phyloP scores from a whole-genome alignment of 495 filamentous ascomycete species.

The Daldinia vernicosa region DNA sequence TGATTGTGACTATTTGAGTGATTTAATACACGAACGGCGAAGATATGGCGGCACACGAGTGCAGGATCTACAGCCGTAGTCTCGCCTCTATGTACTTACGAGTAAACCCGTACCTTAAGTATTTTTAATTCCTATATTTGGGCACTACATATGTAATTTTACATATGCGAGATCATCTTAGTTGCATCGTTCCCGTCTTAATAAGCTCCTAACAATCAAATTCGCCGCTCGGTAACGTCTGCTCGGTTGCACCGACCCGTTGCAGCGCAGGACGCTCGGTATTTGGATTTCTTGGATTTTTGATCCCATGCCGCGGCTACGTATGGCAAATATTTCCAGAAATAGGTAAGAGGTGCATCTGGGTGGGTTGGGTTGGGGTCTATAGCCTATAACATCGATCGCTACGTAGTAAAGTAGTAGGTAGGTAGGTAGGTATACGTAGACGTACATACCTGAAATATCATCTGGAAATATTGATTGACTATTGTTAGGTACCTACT shows the following conservation, averaged over 20 bases:
- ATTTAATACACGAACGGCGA: conserved; percentile 16
- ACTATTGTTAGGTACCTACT: neutral
- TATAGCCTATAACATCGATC: conserved; percentile 1
- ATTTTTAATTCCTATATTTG: conserved; percentile 16
- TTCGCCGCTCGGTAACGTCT: conserved; percentile 22
- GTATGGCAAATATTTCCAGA: conserved; percentile 28
- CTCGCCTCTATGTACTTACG: neutral
- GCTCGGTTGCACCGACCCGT: conserved; percentile 28
- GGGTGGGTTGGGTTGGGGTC: conserved; percentile 22
- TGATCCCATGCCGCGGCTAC: neutral
- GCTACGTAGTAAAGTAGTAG: neutral
- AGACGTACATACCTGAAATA: neutral
- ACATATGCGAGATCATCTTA: conserved; percentile 21
- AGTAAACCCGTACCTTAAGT: conserved; percentile 1
- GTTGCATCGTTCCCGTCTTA: conserved; percentile 17
- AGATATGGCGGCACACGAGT: conserved; percentile 12
- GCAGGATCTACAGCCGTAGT: conserved; percentile 5
- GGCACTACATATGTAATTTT: neutral
- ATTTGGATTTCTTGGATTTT: no score
- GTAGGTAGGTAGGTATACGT: no score
- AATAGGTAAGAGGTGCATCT: conserved; percentile 25
- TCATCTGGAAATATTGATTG: neutral
- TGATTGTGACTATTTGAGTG: neutral
- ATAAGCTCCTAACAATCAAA: neutral
- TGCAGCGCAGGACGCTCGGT: conserved; percentile 29